Conservation (phyloP, 768 basidiomycete species). For the Suillus subaureus region DNA sequence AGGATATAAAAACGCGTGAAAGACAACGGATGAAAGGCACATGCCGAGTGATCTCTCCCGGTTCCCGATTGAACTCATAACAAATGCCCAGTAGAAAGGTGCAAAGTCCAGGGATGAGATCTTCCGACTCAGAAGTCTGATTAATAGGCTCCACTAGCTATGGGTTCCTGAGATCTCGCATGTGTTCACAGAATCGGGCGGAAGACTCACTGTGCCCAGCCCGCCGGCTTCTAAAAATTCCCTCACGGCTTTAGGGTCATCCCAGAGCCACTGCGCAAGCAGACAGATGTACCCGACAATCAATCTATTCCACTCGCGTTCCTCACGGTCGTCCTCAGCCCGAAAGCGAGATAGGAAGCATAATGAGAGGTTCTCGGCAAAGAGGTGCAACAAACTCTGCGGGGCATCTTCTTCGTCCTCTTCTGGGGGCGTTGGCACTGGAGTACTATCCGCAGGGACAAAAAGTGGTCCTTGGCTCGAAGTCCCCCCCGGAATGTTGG, state of each 20-base stretch:
- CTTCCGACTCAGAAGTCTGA: constrained; percentile 83
- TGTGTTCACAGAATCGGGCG: neutral
- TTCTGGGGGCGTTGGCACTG: constrained; percentile 34
- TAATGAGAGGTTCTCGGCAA: constrained; percentile 89
- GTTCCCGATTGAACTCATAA: constrained; percentile 96
- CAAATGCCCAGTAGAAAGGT: constrained; percentile 91
- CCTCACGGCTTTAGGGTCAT: constrained; percentile 84
- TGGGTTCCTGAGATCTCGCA: neutral
- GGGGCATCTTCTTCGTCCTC: constrained; percentile 62
- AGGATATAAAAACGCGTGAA: neutral
- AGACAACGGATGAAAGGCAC: constrained; percentile 20
- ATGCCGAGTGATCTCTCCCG: constrained; percentile 93
- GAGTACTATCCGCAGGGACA: constrained; percentile 71
- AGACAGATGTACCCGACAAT: constrained; percentile 84
- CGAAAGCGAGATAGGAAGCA: constrained; percentile 74
- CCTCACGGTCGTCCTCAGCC: constrained; percentile 60
- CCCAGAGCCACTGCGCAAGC: constrained; percentile 95
- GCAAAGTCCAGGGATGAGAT: constrained; percentile 85
- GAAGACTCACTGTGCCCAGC: constrained; percentile 76
- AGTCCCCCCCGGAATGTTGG: constrained; percentile 32
- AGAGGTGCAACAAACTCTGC: constrained; percentile 77
- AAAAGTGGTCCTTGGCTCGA: constrained; percentile 55
- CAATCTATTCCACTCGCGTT: constrained; percentile 88
- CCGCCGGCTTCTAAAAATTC: constrained; percentile 92
- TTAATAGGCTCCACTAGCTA: constrained; percentile 96